Evolutionary conservation across 768 basidiomycete genomes (phyloP), one percentile per base, ranked within the genome.

Genomic region (Xerocomus brunneocitrinus): DNA sequence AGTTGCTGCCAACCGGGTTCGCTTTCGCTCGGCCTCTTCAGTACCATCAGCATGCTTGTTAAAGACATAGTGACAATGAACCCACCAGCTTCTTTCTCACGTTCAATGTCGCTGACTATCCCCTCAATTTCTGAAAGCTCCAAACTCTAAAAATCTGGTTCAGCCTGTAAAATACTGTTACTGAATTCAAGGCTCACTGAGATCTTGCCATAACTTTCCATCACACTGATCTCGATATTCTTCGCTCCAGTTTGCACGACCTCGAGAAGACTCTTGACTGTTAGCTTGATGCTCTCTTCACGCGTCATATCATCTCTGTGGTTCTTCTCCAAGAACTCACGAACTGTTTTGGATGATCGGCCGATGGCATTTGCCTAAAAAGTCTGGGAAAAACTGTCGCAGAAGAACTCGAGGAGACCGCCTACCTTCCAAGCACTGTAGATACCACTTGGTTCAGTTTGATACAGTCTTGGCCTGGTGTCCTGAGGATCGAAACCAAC

Each of bases 201-300:
- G 50, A 95, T 83, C 74, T 94, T 89, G 55, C 91, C 91, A 68
- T 92, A 98, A 56, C 86, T 82, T 66, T 97, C 94, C 91, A 98
- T 95, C 42, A 98, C 91, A 57, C 89, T 94, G 62, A 99, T 92
- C 70, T 99, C 97, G 58, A 99, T 98, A 71, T 99, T 99, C 78
- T 98, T 98, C 5, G 97, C 97, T n/a, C 97, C 97, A 2, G 97
- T 98, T 74, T 98, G 97, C 8, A 99, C 97, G 35, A 99, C 95
- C 70, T 99, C 97, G 24, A 99, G 77, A 62, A 99, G 75, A 67
- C 88, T 89, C 76, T 98, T 98, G 57, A 99, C 83, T 0, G 97
- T 93, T 45, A 99, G 74, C 70, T 97, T 97, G 71, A 99, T 89
- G 48, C 88, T 85, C 55, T 97, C 93, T 47, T 93, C 93, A 55